These are phyloP conservation scores for Cryptosporidium meleagridis DNA, from an alignment of 169 alveolate genomes.

Conservation along the genomic window DNA sequence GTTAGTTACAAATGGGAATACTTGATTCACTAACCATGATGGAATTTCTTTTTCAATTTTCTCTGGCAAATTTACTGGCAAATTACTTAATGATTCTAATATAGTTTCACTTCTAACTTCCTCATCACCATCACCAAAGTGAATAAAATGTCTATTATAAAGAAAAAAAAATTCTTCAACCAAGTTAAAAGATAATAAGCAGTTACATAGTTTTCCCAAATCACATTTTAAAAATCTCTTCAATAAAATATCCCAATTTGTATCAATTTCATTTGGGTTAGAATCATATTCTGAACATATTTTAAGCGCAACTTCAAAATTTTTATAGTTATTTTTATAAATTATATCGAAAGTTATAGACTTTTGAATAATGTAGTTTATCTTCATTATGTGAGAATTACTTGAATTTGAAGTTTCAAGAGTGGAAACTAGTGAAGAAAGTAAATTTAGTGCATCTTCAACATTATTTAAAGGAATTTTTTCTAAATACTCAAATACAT, in stretches of 20 bases:
- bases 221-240: slow-evolving; percentile 22
- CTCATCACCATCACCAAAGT: slow-evolving; percentile 45
- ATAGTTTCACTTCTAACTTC: slow-evolving; percentile 16
- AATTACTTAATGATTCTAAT: slow-evolving; percentile 31
- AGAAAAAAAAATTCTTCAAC: slow-evolving; percentile 53
- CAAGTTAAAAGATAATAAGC: slow-evolving; percentile 23
- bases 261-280: not conserved
- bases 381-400: not conserved
- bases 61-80: slow-evolving; percentile 41
- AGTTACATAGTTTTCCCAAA: slow-evolving; percentile 30
- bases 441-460: slow-evolving; percentile 6
- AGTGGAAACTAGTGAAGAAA: not conserved
- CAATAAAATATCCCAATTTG: slow-evolving; percentile 21
- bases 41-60: slow-evolving; percentile 52
- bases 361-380: slow-evolving; percentile 27
- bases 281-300: slow-evolving; percentile 3
- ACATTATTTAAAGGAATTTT: not conserved
- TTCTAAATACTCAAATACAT: not conserved
- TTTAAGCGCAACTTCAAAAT: not conserved
- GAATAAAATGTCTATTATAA: slow-evolving; percentile 28
- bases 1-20: slow-evolving; percentile 44
- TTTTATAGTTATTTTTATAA: not conserved
- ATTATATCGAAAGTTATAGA: slow-evolving; percentile 25
- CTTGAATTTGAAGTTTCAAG: slow-evolving; percentile 12
- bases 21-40: slow-evolving; percentile 52